Conservation (phyloP, 805 yeast genomes). For the Hermanozyma aechmeae region DNA sequence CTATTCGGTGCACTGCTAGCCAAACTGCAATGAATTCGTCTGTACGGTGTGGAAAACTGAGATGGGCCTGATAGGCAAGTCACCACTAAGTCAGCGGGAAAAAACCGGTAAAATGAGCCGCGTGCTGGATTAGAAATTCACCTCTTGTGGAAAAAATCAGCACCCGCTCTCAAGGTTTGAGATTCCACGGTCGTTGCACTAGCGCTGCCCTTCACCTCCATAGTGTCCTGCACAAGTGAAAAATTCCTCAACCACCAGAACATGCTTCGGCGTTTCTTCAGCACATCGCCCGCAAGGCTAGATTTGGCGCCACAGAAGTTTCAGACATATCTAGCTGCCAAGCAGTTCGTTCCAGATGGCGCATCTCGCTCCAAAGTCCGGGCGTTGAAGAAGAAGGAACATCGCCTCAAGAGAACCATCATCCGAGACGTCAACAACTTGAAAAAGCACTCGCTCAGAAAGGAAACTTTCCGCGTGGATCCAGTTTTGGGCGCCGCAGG, state of each 20-base stretch:
- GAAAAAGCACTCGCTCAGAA: slow-evolving; percentile 26
- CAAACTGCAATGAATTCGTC: no score
- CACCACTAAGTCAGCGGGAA: no score
- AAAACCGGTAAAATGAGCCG: no score
- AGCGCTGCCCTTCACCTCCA: no score
- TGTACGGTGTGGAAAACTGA: no score
- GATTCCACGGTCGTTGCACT: no score
- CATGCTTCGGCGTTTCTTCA: slow-evolving; percentile 7
- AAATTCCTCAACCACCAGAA: slow-evolving; percentile 1
- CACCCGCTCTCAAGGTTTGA: no score
- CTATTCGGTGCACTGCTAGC: no score
- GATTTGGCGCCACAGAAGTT: slow-evolving; percentile 4
- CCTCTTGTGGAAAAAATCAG: no score
- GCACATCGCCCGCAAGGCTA: slow-evolving; percentile 2
- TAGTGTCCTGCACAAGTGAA: slow-evolving; percentile 2
- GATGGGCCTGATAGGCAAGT: no score
- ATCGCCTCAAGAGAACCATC: slow-evolving; percentile 31
- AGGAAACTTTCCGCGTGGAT: slow-evolving; percentile 41
- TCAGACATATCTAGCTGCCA: slow-evolving; percentile 21
- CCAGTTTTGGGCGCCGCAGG: slow-evolving; percentile 74
- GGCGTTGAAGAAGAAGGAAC: slow-evolving; percentile 28
- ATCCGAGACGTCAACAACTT: slow-evolving; percentile 31
- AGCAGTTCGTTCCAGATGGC: slow-evolving; percentile 23
- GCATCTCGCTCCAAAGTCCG: slow-evolving; percentile 24
- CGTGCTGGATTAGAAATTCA: no score